Base-by-base conservation (phyloP, 495 filamentous ascomycete genomes). In the Staphylotrichum longicolle region DNA sequence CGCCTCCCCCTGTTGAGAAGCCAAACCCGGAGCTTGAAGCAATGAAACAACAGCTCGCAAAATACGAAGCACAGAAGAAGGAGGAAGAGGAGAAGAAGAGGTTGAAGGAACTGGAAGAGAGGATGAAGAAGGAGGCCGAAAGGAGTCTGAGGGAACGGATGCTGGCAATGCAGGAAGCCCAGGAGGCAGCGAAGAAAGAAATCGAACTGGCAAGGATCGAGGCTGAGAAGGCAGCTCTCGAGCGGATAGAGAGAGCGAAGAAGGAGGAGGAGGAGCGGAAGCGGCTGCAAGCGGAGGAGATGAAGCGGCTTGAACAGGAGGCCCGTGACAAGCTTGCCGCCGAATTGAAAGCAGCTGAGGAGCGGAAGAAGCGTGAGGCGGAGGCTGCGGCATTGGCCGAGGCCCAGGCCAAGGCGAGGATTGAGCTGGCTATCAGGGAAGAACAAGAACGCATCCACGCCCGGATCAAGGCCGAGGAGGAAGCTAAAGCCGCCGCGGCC, bases 291-390 rank as follows among this genome's bases (percentile, higher is more conserved):
- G 76, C 68, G 3, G 73, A 74, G 34, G 72, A 69, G 0, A 65
- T 74, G 32, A 71, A 71, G 52, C 73, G 71, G 5, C 71, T 72
- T n/a, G 74, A 80, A 54, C 70, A 72, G 8, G 75, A 77, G 27
- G 76, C 78, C 1, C 77, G 78, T 32, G 78, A 79, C 44, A 75
- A 73, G 45, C 49, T 75, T 11, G 68, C 69, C 44, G 69, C 70
- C 7, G 75, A 77, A 64, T 60, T 68, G 30, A 70, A 63, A 49
- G 72, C 64, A 2, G 71, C 77, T 37, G 83, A 80, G 6, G 83
- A 86, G 51, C 44, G 46, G 41, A 71, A 71, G 52, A 70, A 75
- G 51, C 78, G 70, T 46, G 83, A 83, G 41, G 80, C 82, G 4
- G 77, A 80, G 46, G 73, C 76, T 7, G 73, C 72, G 20, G 79